phyloP scores from a whole-genome alignment of 2,329 filamentous ascomycete genomes.

The Paraconiothyrium brasiliense region DNA sequence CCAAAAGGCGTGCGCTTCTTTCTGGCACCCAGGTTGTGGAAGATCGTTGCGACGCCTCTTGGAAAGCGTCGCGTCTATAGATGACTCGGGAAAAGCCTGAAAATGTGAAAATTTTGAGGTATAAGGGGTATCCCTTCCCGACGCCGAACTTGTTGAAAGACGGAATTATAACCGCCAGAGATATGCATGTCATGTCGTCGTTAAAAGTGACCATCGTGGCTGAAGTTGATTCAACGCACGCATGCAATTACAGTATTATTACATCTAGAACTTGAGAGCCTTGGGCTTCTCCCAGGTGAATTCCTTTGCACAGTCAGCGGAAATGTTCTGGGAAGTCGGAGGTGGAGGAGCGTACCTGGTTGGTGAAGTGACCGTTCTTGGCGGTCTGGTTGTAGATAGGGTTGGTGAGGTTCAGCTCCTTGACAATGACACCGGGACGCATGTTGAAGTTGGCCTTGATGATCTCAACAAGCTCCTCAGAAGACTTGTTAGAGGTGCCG shows the following conservation, averaged over 20 bases:
- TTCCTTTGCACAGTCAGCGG: constrained; percentile 34
- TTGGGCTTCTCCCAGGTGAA: constrained; percentile 99
- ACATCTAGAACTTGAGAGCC: constrained; percentile 83
- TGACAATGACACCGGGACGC: constrained; percentile 97
- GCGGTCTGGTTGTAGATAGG: constrained; percentile 98
- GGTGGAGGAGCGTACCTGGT: constrained; percentile 68
- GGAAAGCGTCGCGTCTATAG: constrained; percentile 16
- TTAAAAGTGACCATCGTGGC: constrained; percentile 43
- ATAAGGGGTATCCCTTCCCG: constrained; percentile 45
- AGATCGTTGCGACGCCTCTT: constrained; percentile 8
- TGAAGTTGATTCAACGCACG: constrained; percentile 54
- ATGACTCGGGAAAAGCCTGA: constrained; percentile 41
- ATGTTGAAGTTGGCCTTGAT: constrained; percentile 97
- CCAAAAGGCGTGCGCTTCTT: constrained; percentile 11
- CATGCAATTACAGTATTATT: constrained; percentile 42
- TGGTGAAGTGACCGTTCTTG: constrained; percentile 99
- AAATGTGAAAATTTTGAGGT: constrained; percentile 43
- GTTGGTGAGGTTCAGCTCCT: constrained; percentile 92
- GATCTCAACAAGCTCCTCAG: constrained; percentile 93
- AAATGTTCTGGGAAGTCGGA: not conserved
- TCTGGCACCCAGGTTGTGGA: constrained; percentile 10
- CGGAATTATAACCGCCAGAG: constrained; percentile 46
- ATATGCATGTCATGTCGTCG: constrained; percentile 51
- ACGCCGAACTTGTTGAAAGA: constrained; percentile 55
- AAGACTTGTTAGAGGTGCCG: constrained; percentile 88